These are phyloP conservation scores for Cladobotryum mycophilum DNA, from an alignment of 2,329 filamentous ascomycete species.

Conservation along the genomic window DNA sequence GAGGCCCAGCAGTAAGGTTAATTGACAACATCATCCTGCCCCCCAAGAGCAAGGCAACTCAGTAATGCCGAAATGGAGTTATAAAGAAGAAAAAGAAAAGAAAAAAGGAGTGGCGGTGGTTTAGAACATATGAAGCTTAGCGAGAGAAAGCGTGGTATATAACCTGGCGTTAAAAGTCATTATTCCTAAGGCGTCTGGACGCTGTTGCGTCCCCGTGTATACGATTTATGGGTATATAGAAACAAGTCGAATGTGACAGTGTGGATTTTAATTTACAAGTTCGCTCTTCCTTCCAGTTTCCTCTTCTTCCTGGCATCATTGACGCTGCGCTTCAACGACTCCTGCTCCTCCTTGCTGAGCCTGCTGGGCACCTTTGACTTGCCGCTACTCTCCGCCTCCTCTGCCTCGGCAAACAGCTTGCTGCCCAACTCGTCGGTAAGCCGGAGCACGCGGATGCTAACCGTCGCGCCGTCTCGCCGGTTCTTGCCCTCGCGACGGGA, in stretches of 20 bases:
- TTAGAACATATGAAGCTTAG: too few relatives aligned
- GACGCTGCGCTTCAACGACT: slow-evolving; percentile 35
- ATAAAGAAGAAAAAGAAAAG: background rate
- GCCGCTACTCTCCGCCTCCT: slow-evolving; percentile 29
- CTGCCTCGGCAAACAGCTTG: slow-evolving; percentile 58
- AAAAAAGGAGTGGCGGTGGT: background rate
- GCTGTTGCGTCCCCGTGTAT: background rate
- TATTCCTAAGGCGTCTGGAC: background rate
- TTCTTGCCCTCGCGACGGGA: slow-evolving; percentile 91
- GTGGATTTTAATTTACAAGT: slow-evolving; percentile 31
- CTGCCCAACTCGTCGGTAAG: slow-evolving; percentile 69
- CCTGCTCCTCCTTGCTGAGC: slow-evolving; percentile 46
- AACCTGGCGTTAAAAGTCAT: background rate
- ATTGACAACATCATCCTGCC: slow-evolving; percentile 85
- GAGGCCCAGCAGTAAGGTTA: slow-evolving; percentile 71
- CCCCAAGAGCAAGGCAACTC: slow-evolving; percentile 28
- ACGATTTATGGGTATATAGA: slow-evolving; percentile 12
- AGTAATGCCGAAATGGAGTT: background rate
- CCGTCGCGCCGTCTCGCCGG: slow-evolving; percentile 83
- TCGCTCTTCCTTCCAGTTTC: slow-evolving; percentile 44
- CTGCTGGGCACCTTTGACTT: slow-evolving; percentile 34
- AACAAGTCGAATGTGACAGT: background rate
- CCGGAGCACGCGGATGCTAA: slow-evolving; percentile 71
- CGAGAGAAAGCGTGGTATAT: background rate
- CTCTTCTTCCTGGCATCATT: slow-evolving; percentile 43